Conservation (phyloP, 1,284 basidiomycete genomes). For the Sanghuangporus sanghuang region DNA sequence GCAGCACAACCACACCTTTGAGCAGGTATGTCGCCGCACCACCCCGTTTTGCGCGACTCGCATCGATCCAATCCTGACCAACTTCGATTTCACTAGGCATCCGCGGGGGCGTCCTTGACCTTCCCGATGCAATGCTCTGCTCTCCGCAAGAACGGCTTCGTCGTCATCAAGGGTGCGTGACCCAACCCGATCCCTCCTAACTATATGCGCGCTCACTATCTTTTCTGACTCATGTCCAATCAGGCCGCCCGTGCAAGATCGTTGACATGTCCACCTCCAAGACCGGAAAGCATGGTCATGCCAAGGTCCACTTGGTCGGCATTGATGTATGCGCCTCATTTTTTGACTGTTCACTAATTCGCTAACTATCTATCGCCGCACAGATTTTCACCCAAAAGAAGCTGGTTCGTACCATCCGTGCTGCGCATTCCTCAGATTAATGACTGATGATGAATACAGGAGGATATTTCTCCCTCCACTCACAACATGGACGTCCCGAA, state of each 20-base stretch:
- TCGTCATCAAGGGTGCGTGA: constrained; percentile 86
- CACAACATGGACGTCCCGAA: constrained; percentile 99
- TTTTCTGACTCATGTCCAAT: constrained; percentile 6
- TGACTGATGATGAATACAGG: constrained; percentile 40
- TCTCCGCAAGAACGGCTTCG: constrained; percentile 91
- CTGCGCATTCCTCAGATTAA: background rate
- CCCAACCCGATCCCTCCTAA: background rate
- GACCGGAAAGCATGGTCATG: constrained; percentile 99
- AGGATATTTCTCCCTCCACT: constrained; percentile 98
- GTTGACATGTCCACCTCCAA: constrained; percentile 99
- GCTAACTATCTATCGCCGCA: constrained; percentile 12
- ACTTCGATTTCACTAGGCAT: constrained; percentile 38
- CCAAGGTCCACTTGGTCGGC: constrained; percentile 97
- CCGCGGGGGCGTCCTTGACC: constrained; percentile 82
- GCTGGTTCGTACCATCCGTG: constrained; percentile 45
- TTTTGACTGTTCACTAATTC: constrained; percentile 13
- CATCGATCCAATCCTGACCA: constrained; percentile 5
- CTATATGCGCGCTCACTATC: constrained; percentile 1
- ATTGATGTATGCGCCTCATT: constrained; percentile 72
- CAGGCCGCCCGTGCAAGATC: constrained; percentile 97
- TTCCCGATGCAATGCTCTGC: constrained; percentile 98
- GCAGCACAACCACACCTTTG: constrained; percentile 18
- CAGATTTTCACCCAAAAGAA: constrained; percentile 97
- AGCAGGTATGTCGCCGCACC: constrained; percentile 4
- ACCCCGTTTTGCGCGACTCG: background rate